Evolutionary conservation across 2,329 filamentous ascomycete species (phyloP), one percentile per base, ranked within the genome.

Genomic region (Penicillium sp.): DNA sequence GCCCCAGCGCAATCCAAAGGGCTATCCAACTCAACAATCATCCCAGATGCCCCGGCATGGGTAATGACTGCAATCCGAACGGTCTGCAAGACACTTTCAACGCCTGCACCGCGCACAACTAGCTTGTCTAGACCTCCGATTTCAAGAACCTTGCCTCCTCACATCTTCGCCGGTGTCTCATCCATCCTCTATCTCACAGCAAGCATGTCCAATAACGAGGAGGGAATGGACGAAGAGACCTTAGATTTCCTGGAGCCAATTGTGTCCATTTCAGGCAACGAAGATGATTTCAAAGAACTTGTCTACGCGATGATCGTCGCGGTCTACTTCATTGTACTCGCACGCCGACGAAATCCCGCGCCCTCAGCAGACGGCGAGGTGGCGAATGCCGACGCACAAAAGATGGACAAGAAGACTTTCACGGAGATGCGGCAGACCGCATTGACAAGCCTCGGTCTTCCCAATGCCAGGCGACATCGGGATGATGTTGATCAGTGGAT

Each of bases 111-210:
- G 6, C 68, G 71, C 15, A 74, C 71, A 58, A 74, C 68, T 34
- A 68, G 72, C 22, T 73, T 69, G 69, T 76, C 75, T 10, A 71
- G 75, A 8, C 74, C 73, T 22, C 70, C 74, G 8, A 72, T 78
- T 3, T 78, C 76, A 1, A 66, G 72, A 31, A 81, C 80, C 4
- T 83, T 92, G 3, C 86, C 86, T 0, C 89, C 90, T 0, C 90
- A 92, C 55, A 84, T 96, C 0, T 85, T 91, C 51, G 88, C 90
- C 0, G 92, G 90, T 0, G 82, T 92, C 54, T 88, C 79, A 28
- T 82, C 79, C 3, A 89, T 79, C 76, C 67, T 83, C 48, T 86
- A 84, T 39, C 66, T 77, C 37, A 67, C 76, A 12, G 68, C 70
- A 14, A 65, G 74, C 78, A 49, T 76, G 75, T 52, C 76, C 80